Evolutionary conservation across 1,284 basidiomycete species (phyloP).

Genomic region (Neolentinus lepideus): DNA sequence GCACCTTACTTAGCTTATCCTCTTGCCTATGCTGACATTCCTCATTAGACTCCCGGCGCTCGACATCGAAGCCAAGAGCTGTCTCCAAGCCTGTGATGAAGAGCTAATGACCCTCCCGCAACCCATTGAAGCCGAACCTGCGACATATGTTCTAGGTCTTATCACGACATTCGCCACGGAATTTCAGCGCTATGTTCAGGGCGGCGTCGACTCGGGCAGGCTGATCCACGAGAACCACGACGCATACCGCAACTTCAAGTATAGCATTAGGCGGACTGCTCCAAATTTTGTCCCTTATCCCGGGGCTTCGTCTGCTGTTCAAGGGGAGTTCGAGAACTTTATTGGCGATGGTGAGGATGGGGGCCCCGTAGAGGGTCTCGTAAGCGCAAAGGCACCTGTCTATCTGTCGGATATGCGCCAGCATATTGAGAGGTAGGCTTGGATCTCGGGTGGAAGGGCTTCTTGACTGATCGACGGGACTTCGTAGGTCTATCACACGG

Average conservation of each 20-base stretch:
- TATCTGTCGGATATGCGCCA: constrained; percentile 24
- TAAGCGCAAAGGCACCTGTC: constrained; percentile 7
- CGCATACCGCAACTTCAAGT: constrained; percentile 20
- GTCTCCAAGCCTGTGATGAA: constrained; percentile 13
- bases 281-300: constrained; percentile 22
- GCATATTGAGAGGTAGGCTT: constrained; percentile 24
- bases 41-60: constrained; percentile 21
- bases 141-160: constrained; percentile 22
- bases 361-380: constrained; percentile 2
- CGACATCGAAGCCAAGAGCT: constrained; percentile 11
- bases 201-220: constrained; percentile 12
- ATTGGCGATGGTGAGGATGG: constrained; percentile 6
- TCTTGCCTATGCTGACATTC: background rate
- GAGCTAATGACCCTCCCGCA: constrained; percentile 19
- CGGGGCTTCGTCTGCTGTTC: background rate
- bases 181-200: constrained; percentile 19
- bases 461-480: background rate
- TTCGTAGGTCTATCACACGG: constrained; percentile 20
- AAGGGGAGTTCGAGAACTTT: constrained; percentile 1
- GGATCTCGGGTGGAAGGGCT: background rate
- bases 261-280: constrained; percentile 20
- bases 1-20: background rate
- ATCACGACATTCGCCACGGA: constrained; percentile 22
- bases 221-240: constrained; percentile 22
- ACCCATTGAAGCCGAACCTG: constrained; percentile 21